Base-by-base conservation (phyloP, 768 basidiomycete genomes). In the Infundibulicybe gibba region DNA sequence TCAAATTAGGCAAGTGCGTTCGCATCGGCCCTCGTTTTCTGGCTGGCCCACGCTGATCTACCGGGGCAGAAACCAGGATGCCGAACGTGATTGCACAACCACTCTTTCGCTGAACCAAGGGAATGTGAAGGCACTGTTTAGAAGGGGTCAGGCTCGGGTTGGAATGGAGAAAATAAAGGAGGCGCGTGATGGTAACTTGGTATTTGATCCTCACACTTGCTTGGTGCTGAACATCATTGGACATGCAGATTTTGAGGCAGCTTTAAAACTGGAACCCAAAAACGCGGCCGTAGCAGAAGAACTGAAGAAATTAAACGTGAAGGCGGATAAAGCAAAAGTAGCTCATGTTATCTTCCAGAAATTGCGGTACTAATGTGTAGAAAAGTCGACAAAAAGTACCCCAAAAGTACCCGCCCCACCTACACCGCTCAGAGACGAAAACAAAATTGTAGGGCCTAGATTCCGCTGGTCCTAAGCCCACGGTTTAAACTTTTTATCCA, bases 1-100 rank as follows among this genome's bases (percentile, higher is more conserved):
- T 97, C 50, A 94, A 93, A 75, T 79, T 95, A 70, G 85, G 83
- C 79, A 97, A 95, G 93, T 93, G 74, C 71, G 91, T 85, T 65
- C 56, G 48, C 25, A 44, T 45, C 37, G 25, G 45, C 37, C 32
- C 19, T 32, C 31, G 21, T 35, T 41, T 20, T 47, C 15, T 49
- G 44, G 15, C 41, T 49, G 25, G 30, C 42, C 37, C 49, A 53
- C 48, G 41, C 50, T 55, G 39, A 47, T 25, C 38, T 51, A 45
- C 46, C 12, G 11, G 38, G 46, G 5, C 48, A 93, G 91, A 59
- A 72, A 79, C 54, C 77, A 84, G 59, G 92, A 94, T 65, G 87
- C 87, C 14, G 85, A 88, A 56, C 66, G 87, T 47, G 92, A 95
- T 60, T 93, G 91, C 57, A 76, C 78, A 1, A 77, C 71, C 5